These are phyloP conservation scores for Haematococcus lacustris DNA, from an alignment of 139 green algal genomes.

Conservation along the genomic window DNA sequence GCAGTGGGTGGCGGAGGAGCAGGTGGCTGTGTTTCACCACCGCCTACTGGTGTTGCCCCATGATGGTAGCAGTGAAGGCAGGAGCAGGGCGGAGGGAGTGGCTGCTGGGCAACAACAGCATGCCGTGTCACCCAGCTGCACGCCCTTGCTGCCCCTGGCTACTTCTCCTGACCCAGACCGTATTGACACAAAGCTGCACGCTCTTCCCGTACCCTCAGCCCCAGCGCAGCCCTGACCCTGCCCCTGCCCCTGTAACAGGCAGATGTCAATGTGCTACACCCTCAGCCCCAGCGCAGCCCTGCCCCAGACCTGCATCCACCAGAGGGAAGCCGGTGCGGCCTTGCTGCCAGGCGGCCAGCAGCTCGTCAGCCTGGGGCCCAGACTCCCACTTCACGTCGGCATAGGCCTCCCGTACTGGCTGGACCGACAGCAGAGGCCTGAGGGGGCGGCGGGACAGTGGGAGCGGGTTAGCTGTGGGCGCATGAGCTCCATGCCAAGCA, in stretches of 20 bases:
- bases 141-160: too few relatives aligned
- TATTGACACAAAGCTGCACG: not conserved
- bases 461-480: not conserved
- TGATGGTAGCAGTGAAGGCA: too few relatives aligned
- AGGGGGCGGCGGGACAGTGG: constrained; percentile 31
- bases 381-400: constrained; percentile 17
- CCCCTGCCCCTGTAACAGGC: too few relatives aligned
- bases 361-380: not conserved
- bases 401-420: constrained; percentile 38
- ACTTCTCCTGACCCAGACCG: too few relatives aligned
- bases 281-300: not conserved
- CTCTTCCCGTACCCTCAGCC: not conserved
- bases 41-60: too few relatives aligned
- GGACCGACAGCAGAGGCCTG: constrained; percentile 41
- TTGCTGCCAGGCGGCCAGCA: constrained; percentile 53
- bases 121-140: too few relatives aligned
- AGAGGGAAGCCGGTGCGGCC: constrained; percentile 77
- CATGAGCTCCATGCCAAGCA: not conserved
- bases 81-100: too few relatives aligned
- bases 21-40: too few relatives aligned
- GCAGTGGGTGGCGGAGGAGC: too few relatives aligned
- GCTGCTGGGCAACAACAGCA: too few relatives aligned
- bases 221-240: too few relatives aligned
- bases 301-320: constrained; percentile 57
- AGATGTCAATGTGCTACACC: not conserved